Base-by-base conservation (phyloP, 148 eudicot genomes). In the Rhododendron molle region DNA sequence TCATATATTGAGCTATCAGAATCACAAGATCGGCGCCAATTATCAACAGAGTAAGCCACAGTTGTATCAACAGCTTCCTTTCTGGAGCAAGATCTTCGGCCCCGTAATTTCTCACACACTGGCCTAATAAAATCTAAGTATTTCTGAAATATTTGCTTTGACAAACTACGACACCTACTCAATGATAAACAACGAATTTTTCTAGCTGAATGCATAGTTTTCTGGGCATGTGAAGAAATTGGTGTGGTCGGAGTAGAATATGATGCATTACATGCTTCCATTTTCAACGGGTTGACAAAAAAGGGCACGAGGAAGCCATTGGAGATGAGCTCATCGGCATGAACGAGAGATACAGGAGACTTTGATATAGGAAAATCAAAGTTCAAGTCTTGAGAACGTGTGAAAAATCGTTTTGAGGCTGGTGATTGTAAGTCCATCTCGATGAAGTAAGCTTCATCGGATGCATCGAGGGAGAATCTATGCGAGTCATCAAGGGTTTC, bases 371-470 rank as follows among this genome's bases (percentile, higher is more conserved):
- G 94, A 30, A 93, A 87, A 73, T 93, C 92, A 56, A 94, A 91
- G 81, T 90, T 90, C 74, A 93, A 88, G 84, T 93, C 95, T 40
- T 82, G 89, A 26, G 91, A 88, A 30, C 85, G 85, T 83, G 81
- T 84, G 84, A 86, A 87, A 86, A 96, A 96, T 85, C 96, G 87
- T 83, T 91, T 91, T 2, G 99, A 96, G 46, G 96, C 90, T 28
- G 99, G 91, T 87, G 91, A 88, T 23, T 91, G 93, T 0, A 98
- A 96, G 85, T 96, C 96, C 94, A 96, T 94, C 81, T 96, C 99
- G 52, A 96, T 96, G 92, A 96, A 96, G 36, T 88, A 91, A 47
- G 95, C 86, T 76, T 91, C 93, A 85, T 91, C 91, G 34, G 88
- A 88, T 6, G 89, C 89, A 86, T 95, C 96, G 73, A 93, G 56